Percentiles rank a stretch among this genome's conserved stretches.
phyloP scores from a whole-genome alignment of 306 rosid species.

The Sechiopsis laciniata region DNA sequence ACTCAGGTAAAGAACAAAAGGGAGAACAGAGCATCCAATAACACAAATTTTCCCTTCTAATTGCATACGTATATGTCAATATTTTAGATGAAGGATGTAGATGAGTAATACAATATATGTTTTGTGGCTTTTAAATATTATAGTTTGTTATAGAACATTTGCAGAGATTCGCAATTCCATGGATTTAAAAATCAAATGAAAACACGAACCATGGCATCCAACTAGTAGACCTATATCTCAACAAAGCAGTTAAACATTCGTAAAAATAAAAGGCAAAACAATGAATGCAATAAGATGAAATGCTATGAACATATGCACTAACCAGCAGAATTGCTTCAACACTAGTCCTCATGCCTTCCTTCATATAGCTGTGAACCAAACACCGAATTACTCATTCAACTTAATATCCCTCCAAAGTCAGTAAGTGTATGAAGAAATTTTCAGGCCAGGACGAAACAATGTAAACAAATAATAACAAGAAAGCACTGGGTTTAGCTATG shows the following conservation, averaged over 20 bases:
- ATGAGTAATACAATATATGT: neutral
- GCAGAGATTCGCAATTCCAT: neutral
- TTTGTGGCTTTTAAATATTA: neutral
- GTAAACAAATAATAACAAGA: neutral
- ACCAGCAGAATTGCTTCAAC: constrained; percentile 96
- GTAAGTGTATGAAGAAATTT: neutral
- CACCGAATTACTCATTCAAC: constrained; percentile 1
- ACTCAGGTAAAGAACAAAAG: neutral
- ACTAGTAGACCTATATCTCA: neutral
- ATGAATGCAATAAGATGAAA: neutral
- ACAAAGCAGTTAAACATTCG: neutral
- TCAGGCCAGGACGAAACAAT: neutral
- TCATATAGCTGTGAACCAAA: constrained; percentile 60
- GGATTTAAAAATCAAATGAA: neutral
- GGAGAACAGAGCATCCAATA: neutral
- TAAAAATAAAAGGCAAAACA: neutral
- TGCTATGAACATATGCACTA: constrained; percentile 10
- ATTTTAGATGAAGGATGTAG: constrained; percentile 8
- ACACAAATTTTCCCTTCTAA: neutral
- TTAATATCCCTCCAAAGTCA: neutral
- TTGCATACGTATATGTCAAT: neutral
- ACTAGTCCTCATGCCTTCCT: constrained; percentile 97
- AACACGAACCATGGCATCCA: neutral
- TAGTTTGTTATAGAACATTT: neutral
- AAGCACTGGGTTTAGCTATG: neutral